A percentile compares a stretch with the other conserved stretches of the same genome.
Conservation (phyloP, 1,284 basidiomycete species). For the Coniferiporia sulphurascens region DNA sequence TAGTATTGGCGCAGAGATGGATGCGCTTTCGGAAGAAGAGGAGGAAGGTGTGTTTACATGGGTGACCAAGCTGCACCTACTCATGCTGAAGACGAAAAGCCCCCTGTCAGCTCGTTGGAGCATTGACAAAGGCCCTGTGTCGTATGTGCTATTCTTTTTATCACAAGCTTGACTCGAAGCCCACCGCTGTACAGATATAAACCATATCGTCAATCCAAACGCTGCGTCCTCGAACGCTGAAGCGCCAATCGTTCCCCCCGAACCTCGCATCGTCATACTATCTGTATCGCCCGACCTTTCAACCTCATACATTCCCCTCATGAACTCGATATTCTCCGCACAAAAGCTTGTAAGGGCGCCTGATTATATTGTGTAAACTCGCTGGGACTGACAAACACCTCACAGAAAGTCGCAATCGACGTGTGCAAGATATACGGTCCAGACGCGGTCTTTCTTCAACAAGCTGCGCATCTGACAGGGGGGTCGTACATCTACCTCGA, state of each 20-base stretch:
- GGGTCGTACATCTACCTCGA: constrained; percentile 89
- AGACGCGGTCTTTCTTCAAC: constrained; percentile 94
- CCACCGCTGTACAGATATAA: constrained; percentile 61
- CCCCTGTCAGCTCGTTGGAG: constrained; percentile 77
- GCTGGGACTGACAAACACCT: background rate
- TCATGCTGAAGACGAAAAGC: constrained; percentile 30
- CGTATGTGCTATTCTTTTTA: constrained; percentile 48
- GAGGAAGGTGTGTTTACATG: constrained; percentile 41
- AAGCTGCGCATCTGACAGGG: constrained; percentile 92
- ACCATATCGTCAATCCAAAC: constrained; percentile 55
- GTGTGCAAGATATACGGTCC: constrained; percentile 89
- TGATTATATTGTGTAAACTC: constrained; percentile 2
- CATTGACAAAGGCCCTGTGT: constrained; percentile 85
- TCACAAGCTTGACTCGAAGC: background rate
- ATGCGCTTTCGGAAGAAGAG: constrained; percentile 41
- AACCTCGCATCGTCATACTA: constrained; percentile 85
- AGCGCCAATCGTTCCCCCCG: constrained; percentile 45
- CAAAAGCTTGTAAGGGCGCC: constrained; percentile 79
- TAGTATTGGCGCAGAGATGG: constrained; percentile 59
- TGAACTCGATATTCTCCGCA: constrained; percentile 99
- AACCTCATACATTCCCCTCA: constrained; percentile 91
- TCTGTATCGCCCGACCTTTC: constrained; percentile 89
- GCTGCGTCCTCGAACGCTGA: constrained; percentile 30
- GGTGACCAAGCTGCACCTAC: background rate
- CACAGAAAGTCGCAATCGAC: constrained; percentile 90